phyloP scores from a whole-genome alignment of 176 grass and related monocot species.

The Calamus simplicifolius region DNA sequence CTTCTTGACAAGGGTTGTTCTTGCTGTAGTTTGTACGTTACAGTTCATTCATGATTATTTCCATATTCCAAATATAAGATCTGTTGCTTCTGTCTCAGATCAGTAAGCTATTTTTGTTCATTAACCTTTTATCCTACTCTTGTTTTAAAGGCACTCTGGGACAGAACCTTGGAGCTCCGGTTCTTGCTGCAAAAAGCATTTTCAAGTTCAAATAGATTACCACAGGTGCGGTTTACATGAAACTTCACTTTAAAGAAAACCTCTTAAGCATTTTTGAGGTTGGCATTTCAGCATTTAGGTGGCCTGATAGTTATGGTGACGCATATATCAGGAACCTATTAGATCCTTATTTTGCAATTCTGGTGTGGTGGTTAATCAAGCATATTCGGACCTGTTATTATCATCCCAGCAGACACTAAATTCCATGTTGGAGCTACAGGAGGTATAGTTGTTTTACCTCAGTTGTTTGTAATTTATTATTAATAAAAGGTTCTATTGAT shows the following conservation, averaged over 20 bases:
- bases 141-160: constrained; percentile 60
- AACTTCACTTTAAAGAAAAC: background rate
- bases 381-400: constrained; percentile 50
- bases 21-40: too few relatives aligned
- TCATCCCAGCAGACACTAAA: constrained; percentile 53
- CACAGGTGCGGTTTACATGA: constrained; percentile 37
- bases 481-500: too few relatives aligned
- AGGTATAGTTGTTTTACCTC: constrained; percentile 32
- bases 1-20: too few relatives aligned
- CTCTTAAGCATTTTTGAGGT: too few relatives aligned
- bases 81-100: background rate
- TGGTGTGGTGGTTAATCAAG: constrained; percentile 42
- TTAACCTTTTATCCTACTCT: background rate
- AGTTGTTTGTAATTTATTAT: too few relatives aligned
- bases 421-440: constrained; percentile 73
- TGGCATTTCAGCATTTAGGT: too few relatives aligned
- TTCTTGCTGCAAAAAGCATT: constrained; percentile 85
- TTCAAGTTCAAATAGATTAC: constrained; percentile 82
- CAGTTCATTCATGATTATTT: too few relatives aligned
- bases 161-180: constrained; percentile 70
- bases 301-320: too few relatives aligned
- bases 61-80: too few relatives aligned
- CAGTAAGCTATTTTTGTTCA: background rate
- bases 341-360: constrained; percentile 59
- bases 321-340: constrained; percentile 42